Conservation (phyloP, 805 yeast species). For the Candida endomychidarum region DNA sequence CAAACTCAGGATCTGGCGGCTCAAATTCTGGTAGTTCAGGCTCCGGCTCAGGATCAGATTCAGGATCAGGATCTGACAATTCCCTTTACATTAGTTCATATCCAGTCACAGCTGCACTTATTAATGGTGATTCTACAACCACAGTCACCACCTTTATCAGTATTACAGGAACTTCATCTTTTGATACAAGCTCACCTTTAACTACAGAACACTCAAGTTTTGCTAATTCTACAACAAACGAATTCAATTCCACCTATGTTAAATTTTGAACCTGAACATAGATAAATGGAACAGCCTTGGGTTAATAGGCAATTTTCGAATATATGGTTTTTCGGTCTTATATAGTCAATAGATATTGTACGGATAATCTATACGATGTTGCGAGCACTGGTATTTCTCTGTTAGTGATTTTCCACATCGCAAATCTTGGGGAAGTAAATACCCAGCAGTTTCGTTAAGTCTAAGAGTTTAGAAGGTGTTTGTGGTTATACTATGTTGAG, state of each 20-base stretch:
- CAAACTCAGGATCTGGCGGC: not conserved
- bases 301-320: not conserved
- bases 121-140: constrained; percentile 22
- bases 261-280: not conserved
- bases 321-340: not conserved
- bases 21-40: not conserved
- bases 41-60: constrained; percentile 13
- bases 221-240: not conserved
- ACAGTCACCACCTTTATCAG: constrained; percentile 17
- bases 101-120: constrained; percentile 22
- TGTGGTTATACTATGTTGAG: too few relatives aligned
- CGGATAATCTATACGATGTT: too few relatives aligned
- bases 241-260: constrained; percentile 3
- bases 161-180: constrained; percentile 10
- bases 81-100: constrained; percentile 20
- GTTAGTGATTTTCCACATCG: too few relatives aligned
- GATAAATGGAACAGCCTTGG: too few relatives aligned
- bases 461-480: too few relatives aligned
- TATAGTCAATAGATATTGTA: not conserved
- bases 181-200: constrained; percentile 2
- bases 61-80: constrained; percentile 11
- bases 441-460: too few relatives aligned
- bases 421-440: too few relatives aligned
- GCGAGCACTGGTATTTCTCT: too few relatives aligned
- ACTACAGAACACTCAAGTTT: not conserved